phyloP scores from a whole-genome alignment of 2,329 filamentous ascomycete species.

The Diaporthe aspalathi region DNA sequence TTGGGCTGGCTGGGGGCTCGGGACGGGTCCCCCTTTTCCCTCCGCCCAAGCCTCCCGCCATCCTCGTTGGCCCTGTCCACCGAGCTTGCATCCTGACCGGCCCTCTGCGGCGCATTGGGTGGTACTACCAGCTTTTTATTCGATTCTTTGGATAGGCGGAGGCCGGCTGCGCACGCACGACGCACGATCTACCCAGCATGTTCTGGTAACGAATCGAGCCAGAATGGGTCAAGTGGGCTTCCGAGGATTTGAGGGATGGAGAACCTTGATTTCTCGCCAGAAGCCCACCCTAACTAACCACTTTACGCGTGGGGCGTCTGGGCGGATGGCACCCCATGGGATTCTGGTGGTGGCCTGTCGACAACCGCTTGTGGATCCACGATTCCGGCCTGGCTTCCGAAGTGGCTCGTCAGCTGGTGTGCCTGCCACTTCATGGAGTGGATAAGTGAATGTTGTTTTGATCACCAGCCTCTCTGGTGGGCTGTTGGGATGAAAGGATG shows the following conservation, averaged over 20 bases:
- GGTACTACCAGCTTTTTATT: neutral
- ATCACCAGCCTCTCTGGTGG: conserved; percentile 13
- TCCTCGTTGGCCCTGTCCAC: conserved; percentile 8
- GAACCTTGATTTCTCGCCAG: conserved; percentile 31
- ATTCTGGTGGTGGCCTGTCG: conserved; percentile 25
- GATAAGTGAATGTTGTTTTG: neutral
- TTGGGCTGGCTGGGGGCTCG: conserved; percentile 17
- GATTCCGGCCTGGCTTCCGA: conserved; percentile 25
- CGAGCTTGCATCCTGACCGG: conserved; percentile 17
- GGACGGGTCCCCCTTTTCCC: neutral
- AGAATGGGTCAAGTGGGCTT: conserved; percentile 28
- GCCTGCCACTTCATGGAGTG: neutral
- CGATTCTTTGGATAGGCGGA: neutral
- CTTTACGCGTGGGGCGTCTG: conserved; percentile 36
- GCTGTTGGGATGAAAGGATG: conserved; percentile 20
- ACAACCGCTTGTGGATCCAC: conserved; percentile 23
- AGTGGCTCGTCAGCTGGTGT: conserved; percentile 10
- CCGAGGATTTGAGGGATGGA: conserved; percentile 27
- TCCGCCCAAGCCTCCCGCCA: conserved; percentile 29
- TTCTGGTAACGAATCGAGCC: conserved; percentile 15
- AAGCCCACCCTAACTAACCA: conserved; percentile 18
- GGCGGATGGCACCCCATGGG: conserved; percentile 26
- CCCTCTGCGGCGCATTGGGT: neutral
- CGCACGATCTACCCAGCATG: neutral
- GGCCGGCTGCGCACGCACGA: neutral